Evolutionary conservation across 768 basidiomycete species (phyloP).

Genomic region (Tylopilus subfusipes): DNA sequence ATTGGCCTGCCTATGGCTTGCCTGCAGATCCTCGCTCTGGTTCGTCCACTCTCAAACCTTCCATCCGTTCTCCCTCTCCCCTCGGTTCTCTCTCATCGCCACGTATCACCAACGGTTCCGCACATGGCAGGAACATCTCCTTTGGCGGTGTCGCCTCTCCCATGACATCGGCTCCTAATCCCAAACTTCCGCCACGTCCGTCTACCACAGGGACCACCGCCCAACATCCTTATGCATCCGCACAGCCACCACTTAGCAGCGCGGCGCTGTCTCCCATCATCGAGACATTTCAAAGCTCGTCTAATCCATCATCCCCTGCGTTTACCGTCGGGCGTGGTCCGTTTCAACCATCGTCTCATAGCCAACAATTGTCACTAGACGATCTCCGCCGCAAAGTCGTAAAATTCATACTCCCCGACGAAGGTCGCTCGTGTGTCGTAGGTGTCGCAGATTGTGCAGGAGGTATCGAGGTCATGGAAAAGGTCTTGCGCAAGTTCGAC

Average conservation of each 20-base stretch:
- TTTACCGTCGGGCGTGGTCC: slow-evolving; percentile 62
- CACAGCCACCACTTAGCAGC: slow-evolving; percentile 40
- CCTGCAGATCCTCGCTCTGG: slow-evolving; percentile 60
- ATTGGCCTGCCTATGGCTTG: slow-evolving; percentile 50
- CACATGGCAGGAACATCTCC: slow-evolving; percentile 55
- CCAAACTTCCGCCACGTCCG: slow-evolving; percentile 45
- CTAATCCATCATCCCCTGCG: slow-evolving; percentile 47
- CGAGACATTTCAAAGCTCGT: slow-evolving; percentile 48
- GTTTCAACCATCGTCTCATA: slow-evolving; percentile 46
- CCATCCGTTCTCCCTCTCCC: slow-evolving; percentile 37
- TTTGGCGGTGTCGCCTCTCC: slow-evolving; percentile 42
- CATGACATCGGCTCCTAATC: slow-evolving; percentile 29
- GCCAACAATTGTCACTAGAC: slow-evolving; percentile 55
- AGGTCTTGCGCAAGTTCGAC: slow-evolving; percentile 86
- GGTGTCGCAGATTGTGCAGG: slow-evolving; percentile 77
- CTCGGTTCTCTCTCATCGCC: slow-evolving; percentile 23
- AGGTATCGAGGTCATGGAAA: slow-evolving; percentile 84
- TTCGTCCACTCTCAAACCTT: slow-evolving; percentile 39
- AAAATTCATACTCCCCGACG: slow-evolving; percentile 85
- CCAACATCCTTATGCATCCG: slow-evolving; percentile 59
- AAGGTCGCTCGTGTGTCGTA: slow-evolving; percentile 71
- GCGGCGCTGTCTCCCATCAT: slow-evolving; percentile 69
- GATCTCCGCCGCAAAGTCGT: slow-evolving; percentile 81
- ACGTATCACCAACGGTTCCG: slow-evolving; percentile 42
- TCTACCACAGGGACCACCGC: slow-evolving; percentile 41